A percentile compares a stretch with the other conserved stretches of the same genome.
These are phyloP conservation scores for Eimeria praecox DNA, from an alignment of 169 alveolate genomes.

Conservation along the genomic window DNA sequence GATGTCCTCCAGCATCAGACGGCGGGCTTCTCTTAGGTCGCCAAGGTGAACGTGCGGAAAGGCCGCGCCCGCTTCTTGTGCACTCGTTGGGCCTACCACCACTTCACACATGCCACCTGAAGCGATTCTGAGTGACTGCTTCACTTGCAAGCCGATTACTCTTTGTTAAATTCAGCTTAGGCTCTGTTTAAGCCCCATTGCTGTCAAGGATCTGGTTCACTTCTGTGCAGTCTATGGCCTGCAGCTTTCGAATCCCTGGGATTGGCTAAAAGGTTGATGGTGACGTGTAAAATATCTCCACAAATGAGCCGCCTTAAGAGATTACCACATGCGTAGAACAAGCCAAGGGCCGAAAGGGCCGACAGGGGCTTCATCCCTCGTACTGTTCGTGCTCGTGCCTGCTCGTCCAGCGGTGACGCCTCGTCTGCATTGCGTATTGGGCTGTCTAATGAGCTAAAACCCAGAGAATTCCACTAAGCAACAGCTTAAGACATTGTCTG, in stretches of 20 bases:
- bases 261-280: not conserved
- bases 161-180: not conserved
- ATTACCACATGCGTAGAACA: constrained; percentile 61
- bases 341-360: constrained; percentile 1
- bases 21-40: constrained; percentile 34
- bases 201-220: not conserved
- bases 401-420: not conserved
- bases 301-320: not conserved
- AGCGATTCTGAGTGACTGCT: not conserved
- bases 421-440: not conserved
- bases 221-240: not conserved
- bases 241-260: not conserved
- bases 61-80: not conserved
- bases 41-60: constrained; percentile 61
- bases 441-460: not conserved
- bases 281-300: not conserved
- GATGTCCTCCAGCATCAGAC: constrained; percentile 71
- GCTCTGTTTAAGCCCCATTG: not conserved
- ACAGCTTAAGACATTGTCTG: not conserved
- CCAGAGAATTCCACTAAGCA: not conserved
- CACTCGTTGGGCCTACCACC: constrained; percentile 1
- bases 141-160: not conserved
- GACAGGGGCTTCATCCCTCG: constrained; percentile 36
- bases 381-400: constrained; percentile 13
- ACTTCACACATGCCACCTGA: constrained; percentile 7